Evolutionary conservation across 768 basidiomycete species (phyloP), one percentile per base, ranked within the genome.

Genomic region (Tricholoma saponaceum): DNA sequence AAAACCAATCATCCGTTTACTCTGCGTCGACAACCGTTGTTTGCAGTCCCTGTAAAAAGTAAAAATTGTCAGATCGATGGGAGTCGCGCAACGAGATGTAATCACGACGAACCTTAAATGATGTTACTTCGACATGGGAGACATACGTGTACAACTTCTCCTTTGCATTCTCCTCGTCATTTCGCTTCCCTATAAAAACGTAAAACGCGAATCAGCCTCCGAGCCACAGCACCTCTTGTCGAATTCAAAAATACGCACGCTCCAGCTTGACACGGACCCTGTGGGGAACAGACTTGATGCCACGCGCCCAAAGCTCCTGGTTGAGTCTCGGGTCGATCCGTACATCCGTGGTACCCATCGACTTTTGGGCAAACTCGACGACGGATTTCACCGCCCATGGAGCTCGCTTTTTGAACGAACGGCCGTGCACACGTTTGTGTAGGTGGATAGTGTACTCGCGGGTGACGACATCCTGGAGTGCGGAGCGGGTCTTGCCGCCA

Each of bases 391-490:
- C 84, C 65, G 95, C 97, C 80, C 86, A 89, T 22, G 97, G 97
- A 16, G 97, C 94, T 66, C 95, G 89, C 84, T 96, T 96, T 81
- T 98, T 98, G 84, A 97, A 98, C 43, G 90, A 89, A 59, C 89
- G 84, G 65, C 89, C 92, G 75, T 94, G 92, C 43, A 95, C 92
- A 64, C 77, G 87, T 76, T 96, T 97, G 87, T 97, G 94, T 39
- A 98, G 79, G 78, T 97, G 93, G 81, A 98, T 90, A 69, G 96
- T 98, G 88, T 98, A 97, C 75, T 99, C 96, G 69, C 95, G 89
- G 64, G 95, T 91, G 63, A 98, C 96, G 78, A 98, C 96, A 75
- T 98, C 96, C 77, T 92, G 85, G 72, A 98, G 92, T 55, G 96
- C 96, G 59, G 94, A 95, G 76, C 96, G 94, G 69, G 85, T 85